Base-by-base conservation (phyloP, 1,139 yeast genomes). In the Sugiyamaella sp. region DNA sequence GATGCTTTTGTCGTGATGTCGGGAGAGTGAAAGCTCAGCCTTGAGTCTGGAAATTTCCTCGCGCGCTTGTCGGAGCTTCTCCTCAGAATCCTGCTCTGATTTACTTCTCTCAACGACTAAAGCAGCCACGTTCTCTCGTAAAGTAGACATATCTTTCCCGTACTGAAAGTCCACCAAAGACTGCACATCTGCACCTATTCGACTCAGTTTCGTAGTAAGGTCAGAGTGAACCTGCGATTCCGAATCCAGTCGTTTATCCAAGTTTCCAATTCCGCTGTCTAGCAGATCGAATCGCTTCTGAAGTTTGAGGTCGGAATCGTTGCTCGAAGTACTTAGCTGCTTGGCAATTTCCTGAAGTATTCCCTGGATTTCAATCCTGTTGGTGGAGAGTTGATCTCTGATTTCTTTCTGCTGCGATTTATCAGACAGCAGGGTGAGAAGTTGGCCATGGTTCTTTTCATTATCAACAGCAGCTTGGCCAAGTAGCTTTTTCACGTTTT, bases 111-210 rank as follows among this genome's bases (percentile, higher is more conserved):
- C 40, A 2, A 39, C 39, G 1, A 55, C 42, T 8, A 58, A 49
- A 9, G 51, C 43, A 2, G 51, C 48, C 12, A 58, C 46, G 35
- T 55, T 54, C 14, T 54, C 55, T 22, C 58, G 49, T 24, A 57
- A 45, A 14, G 45, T 48, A 8, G 55, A 24, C 33, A 51, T 48
- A 24, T 57, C 46, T 1, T 21, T 63, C 9, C 63, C 60, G 32
- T 59, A 61, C 41, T 61, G 65, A 35, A 57, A 57, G 35, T 61
- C 66, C 12, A 61, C 59, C 40, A 62, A 24, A 1, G 65, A 60
- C 19, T 60, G 58, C 16, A 62, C 55, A 46, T 62, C 64, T 4
- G 63, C 58, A 27, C 59, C 61, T 5, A 61, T 47, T 4, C 53
- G 51, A 16, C 47, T 22, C 19, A 57, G 48, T 20, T 45, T 44